These are phyloP conservation scores for Afroboletus lepidellus DNA, from an alignment of 1,284 basidiomycete genomes.

Conservation along the genomic window DNA sequence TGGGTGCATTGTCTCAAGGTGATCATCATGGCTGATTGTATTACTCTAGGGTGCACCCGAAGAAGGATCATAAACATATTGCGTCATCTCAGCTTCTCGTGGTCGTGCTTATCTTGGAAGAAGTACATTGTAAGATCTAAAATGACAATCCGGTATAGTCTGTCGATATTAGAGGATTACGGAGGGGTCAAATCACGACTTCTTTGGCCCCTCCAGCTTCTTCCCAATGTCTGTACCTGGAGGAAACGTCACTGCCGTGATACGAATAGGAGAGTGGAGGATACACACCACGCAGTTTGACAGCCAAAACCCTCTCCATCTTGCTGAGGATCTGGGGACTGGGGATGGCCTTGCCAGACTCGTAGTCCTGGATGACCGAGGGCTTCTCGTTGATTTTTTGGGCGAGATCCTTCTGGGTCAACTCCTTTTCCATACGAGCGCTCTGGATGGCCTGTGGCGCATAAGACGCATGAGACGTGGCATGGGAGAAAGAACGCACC, in stretches of 20 bases:
- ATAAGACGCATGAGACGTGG: slow-evolving; percentile 1
- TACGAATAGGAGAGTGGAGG: neutral
- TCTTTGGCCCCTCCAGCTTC: slow-evolving; percentile 75
- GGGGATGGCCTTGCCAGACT: slow-evolving; percentile 86
- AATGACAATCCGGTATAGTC: slow-evolving; percentile 14
- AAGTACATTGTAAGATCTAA: slow-evolving; percentile 33
- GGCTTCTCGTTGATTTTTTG: slow-evolving; percentile 92
- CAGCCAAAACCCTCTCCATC: slow-evolving; percentile 85
- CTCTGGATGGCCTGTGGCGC: slow-evolving; percentile 74
- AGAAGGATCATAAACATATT: slow-evolving; percentile 26
- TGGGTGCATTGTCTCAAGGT: slow-evolving; percentile 33
- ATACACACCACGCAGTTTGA: slow-evolving; percentile 85
- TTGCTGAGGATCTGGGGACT: slow-evolving; percentile 89
- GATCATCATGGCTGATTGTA: neutral
- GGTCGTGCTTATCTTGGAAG: slow-evolving; percentile 2
- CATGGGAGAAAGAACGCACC: slow-evolving; percentile 36
- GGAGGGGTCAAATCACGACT: slow-evolving; percentile 50
- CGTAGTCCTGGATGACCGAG: slow-evolving; percentile 87
- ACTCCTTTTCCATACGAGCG: slow-evolving; percentile 73
- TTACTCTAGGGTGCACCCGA: slow-evolving; percentile 24
- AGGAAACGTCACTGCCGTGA: slow-evolving; percentile 6
- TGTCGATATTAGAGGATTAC: slow-evolving; percentile 23
- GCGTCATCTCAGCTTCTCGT: neutral
- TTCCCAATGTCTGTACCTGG: slow-evolving; percentile 77
- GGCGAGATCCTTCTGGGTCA: slow-evolving; percentile 94